Evolutionary conservation across 495 filamentous ascomycete species (phyloP).

Genomic region (Bathelium albidoporum): DNA sequence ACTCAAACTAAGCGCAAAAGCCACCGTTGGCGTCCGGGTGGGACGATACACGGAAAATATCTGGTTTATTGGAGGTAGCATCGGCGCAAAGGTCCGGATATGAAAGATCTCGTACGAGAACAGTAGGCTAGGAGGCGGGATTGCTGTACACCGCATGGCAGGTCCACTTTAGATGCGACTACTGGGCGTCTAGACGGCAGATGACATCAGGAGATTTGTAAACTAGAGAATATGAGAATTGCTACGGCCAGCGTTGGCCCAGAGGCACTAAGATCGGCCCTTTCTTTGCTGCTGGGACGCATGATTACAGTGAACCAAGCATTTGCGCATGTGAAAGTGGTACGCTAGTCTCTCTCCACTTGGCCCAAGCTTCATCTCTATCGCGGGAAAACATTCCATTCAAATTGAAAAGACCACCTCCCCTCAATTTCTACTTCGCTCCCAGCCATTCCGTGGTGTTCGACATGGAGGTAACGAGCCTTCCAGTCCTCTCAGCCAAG

Average conservation of each 20-base stretch:
- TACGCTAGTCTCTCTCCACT: neutral
- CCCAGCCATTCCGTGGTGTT: too few relatives aligned
- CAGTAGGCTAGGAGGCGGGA: neutral
- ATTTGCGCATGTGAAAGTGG: neutral
- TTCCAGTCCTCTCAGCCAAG: neutral
- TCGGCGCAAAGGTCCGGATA: constrained; percentile 61
- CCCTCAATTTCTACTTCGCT: neutral
- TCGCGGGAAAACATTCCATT: neutral
- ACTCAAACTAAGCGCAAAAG: constrained; percentile 68
- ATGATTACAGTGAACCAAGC: neutral
- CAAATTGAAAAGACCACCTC: neutral
- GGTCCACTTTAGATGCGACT: neutral
- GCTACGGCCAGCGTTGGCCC: neutral
- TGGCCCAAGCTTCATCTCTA: neutral
- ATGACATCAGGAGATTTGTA: neutral
- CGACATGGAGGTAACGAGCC: neutral
- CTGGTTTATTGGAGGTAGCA: constrained; percentile 60
- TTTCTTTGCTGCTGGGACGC: too few relatives aligned
- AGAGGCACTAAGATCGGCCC: too few relatives aligned
- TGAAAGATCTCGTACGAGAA: constrained; percentile 23
- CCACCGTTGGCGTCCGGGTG: constrained; percentile 57
- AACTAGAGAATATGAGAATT: neutral
- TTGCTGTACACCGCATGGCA: neutral
- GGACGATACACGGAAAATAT: constrained; percentile 61
- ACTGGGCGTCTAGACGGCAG: neutral